A percentile compares a stretch with the other conserved stretches of the same genome.
These are phyloP conservation scores for Seminavis robusta DNA, from an alignment of 108 stramenopile species.

Conservation along the genomic window DNA sequence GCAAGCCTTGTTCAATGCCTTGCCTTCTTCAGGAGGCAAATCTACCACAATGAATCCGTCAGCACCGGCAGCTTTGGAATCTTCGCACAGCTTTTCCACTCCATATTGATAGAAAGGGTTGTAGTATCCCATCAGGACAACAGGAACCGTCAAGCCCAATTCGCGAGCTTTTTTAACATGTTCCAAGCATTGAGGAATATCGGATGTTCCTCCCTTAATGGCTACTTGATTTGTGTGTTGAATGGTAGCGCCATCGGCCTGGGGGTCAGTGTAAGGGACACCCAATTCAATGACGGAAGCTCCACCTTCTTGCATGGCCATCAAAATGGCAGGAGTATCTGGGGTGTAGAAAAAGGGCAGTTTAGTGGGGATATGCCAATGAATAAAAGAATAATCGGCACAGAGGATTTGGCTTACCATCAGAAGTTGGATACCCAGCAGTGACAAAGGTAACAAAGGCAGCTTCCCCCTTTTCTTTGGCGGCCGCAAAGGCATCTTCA, in stretches of 20 bases:
- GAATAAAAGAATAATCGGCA: background rate
- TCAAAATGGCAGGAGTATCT: constrained; percentile 92
- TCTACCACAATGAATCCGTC: constrained; percentile 99
- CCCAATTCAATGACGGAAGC: constrained; percentile 96
- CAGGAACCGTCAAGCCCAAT: constrained; percentile 93
- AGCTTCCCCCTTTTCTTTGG: constrained; percentile 77
- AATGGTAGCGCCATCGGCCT: constrained; percentile 98
- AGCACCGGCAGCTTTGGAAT: constrained; percentile 76
- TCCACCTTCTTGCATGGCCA: constrained; percentile 96
- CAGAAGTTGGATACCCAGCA: constrained; percentile 91
- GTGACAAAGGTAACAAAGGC: constrained; percentile 89
- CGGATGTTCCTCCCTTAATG: constrained; percentile 84
- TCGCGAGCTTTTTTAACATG: constrained; percentile 85
- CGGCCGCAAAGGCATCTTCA: constrained; percentile 78
- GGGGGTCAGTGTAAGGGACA: constrained; percentile 98
- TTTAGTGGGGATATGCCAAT: background rate
- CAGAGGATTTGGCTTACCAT: too few species aligned
- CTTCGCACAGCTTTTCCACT: constrained; percentile 82
- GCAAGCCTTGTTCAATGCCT: constrained; percentile 79
- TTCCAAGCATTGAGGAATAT: constrained; percentile 77
- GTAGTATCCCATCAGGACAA: constrained; percentile 98
- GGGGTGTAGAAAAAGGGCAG: background rate
- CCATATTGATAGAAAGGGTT: constrained; percentile 97
- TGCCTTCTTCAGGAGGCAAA: constrained; percentile 93
- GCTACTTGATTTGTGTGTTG: constrained; percentile 94